phyloP scores from a whole-genome alignment of 805 yeast genomes.

The Teunomyces gatunensis region DNA sequence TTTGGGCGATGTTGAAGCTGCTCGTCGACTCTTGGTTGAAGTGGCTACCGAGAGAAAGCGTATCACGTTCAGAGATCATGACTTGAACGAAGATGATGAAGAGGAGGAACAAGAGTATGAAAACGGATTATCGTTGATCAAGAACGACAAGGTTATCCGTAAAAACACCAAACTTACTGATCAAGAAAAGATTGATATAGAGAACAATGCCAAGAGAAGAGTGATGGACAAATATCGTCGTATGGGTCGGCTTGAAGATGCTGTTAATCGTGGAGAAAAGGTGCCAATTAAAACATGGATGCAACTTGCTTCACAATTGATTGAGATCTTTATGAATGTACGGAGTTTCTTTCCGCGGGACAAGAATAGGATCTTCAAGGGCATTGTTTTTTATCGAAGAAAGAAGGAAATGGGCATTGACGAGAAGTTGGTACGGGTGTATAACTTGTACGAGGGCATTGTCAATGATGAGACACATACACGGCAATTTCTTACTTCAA shows the following conservation, averaged over 20 bases:
- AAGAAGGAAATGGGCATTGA: slow-evolving; percentile 65
- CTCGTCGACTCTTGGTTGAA: slow-evolving; percentile 52
- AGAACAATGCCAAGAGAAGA: slow-evolving; percentile 54
- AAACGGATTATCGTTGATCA: slow-evolving; percentile 11
- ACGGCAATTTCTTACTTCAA: slow-evolving; percentile 44
- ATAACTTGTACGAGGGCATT: slow-evolving; percentile 60
- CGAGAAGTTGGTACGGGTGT: slow-evolving; percentile 67
- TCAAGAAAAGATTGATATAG: slow-evolving; percentile 54
- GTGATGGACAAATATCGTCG: slow-evolving; percentile 56
- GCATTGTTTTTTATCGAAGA: slow-evolving; percentile 61
- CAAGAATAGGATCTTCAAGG: slow-evolving; percentile 65
- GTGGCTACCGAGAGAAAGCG: slow-evolving; percentile 40
- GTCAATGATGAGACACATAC: slow-evolving; percentile 25
- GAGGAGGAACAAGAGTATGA: slow-evolving; percentile 6
- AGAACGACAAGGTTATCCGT: slow-evolving; percentile 8
- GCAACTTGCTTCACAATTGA: slow-evolving; percentile 74
- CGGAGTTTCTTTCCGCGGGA: slow-evolving; percentile 78
- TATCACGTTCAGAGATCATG: slow-evolving; percentile 9
- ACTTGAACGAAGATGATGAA: slow-evolving; percentile 20
- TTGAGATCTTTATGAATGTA: slow-evolving; percentile 78
- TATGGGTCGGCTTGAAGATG: slow-evolving; percentile 47
- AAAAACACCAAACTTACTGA: slow-evolving; percentile 24
- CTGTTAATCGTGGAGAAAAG: slow-evolving; percentile 37
- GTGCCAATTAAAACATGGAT: slow-evolving; percentile 80
- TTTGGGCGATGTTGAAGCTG: slow-evolving; percentile 57